Conservation (phyloP, 2,329 filamentous ascomycete genomes). For the Trichophyton benhamiae region DNA sequence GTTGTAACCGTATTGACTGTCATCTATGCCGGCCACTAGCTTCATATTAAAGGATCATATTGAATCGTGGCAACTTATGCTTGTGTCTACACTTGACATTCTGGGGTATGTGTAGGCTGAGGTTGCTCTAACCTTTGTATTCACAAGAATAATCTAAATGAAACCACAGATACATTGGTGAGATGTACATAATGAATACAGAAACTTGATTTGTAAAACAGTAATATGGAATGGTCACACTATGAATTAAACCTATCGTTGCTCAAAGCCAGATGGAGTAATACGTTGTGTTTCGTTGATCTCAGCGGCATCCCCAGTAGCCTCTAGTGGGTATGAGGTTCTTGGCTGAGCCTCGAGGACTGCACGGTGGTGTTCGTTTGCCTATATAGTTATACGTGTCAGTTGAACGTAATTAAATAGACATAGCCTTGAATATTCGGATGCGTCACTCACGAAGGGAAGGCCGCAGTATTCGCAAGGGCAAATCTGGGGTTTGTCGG, state of each 20-base stretch:
- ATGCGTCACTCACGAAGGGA: conserved; percentile 60
- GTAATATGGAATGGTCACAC: not conserved
- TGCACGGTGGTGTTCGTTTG: conserved; percentile 75
- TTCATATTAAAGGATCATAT: too few species aligned
- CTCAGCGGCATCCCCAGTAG: conserved; percentile 47
- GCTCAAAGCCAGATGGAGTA: conserved; percentile 36
- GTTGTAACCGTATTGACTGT: conserved; percentile 34
- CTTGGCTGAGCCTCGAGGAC: conserved; percentile 70
- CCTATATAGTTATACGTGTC: conserved; percentile 41
- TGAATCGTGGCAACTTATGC: too few species aligned
- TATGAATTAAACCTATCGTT: conserved; percentile 39
- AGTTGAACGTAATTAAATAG: not conserved
- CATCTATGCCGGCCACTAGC: not conserved
- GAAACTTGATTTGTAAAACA: not conserved
- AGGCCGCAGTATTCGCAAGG: conserved; percentile 85
- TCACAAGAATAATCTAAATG: not conserved
- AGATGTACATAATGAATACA: conserved; percentile 2
- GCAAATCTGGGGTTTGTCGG: conserved; percentile 89
- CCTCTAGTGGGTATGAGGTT: conserved; percentile 67
- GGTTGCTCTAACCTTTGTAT: not conserved
- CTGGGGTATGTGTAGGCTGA: not conserved
- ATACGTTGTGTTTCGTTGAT: conserved; percentile 47
- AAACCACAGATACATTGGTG: not conserved
- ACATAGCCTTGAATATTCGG: not conserved
- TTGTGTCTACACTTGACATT: not conserved